Percentiles rank a stretch among this genome's conserved stretches.
phyloP scores from a whole-genome alignment of 306 rosid species.

The Leucaena leucocephala region DNA sequence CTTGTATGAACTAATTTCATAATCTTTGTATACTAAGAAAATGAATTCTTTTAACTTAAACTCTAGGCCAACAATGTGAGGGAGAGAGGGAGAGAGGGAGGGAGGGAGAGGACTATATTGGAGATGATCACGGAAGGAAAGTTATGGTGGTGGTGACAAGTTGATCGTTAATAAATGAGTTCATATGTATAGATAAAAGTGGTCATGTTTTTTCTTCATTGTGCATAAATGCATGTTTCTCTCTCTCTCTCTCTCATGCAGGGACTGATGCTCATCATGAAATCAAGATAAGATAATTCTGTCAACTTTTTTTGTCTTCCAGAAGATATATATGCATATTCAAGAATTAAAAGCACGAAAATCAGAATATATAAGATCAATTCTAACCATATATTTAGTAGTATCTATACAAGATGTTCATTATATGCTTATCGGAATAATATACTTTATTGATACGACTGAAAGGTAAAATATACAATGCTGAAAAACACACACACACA shows the following conservation, averaged over 20 bases:
- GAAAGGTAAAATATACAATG: background rate
- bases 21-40: too few relatives aligned
- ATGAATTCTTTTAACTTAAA: too few relatives aligned
- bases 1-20: too few relatives aligned
- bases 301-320: conserved; percentile 31
- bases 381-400: background rate
- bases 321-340: background rate
- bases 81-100: background rate
- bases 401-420: background rate
- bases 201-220: conserved; percentile 43
- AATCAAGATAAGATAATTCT: conserved; percentile 35
- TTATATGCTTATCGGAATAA: background rate
- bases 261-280: conserved; percentile 18
- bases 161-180: conserved; percentile 42
- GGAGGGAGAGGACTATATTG: background rate
- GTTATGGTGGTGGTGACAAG: background rate
- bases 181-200: conserved; percentile 28
- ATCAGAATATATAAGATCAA: background rate
- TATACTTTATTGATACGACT: background rate
- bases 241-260: conserved; percentile 37
- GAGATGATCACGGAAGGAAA: conserved; percentile 8
- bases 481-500: background rate
- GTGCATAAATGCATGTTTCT: conserved; percentile 36
- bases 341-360: background rate
- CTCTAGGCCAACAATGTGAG: too few relatives aligned